phyloP scores from a whole-genome alignment of 2,329 filamentous ascomycete genomes.

The Verticillium tricorpus region DNA sequence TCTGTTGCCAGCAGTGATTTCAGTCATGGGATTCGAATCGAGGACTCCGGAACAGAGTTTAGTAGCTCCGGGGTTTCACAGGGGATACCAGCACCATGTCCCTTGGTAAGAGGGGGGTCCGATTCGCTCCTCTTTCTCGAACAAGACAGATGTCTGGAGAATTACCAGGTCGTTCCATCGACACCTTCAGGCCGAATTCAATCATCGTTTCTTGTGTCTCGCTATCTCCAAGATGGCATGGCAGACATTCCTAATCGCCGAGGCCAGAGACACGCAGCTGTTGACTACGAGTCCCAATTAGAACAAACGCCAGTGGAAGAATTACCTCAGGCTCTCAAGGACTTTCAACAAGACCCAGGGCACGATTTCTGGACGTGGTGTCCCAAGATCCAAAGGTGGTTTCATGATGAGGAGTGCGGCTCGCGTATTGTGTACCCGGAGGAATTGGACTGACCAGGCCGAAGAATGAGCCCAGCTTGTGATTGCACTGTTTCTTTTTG shows the following conservation, averaged over 20 bases:
- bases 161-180: background rate
- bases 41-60: too few relatives aligned
- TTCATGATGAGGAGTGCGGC: background rate
- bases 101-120: background rate
- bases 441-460: background rate
- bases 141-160: background rate
- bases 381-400: background rate
- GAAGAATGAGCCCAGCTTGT: too few relatives aligned
- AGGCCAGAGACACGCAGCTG: background rate
- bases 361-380: slow-evolving; percentile 5
- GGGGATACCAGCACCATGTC: background rate
- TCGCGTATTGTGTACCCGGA: background rate
- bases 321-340: background rate
- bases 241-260: background rate
- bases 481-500: too few relatives aligned
- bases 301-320: background rate
- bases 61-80: too few relatives aligned
- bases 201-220: background rate
- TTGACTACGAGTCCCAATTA: background rate
- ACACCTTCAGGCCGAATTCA: background rate
- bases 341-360: slow-evolving; percentile 3
- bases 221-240: background rate
- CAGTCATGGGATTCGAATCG: too few relatives aligned
- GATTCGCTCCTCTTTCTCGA: background rate
- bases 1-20: too few relatives aligned